A percentile compares a stretch with the other conserved stretches of the same genome.
Evolutionary conservation across 192 early-diverging fungal genomes (phyloP).

Genomic region (Coemansia pectinata): DNA sequence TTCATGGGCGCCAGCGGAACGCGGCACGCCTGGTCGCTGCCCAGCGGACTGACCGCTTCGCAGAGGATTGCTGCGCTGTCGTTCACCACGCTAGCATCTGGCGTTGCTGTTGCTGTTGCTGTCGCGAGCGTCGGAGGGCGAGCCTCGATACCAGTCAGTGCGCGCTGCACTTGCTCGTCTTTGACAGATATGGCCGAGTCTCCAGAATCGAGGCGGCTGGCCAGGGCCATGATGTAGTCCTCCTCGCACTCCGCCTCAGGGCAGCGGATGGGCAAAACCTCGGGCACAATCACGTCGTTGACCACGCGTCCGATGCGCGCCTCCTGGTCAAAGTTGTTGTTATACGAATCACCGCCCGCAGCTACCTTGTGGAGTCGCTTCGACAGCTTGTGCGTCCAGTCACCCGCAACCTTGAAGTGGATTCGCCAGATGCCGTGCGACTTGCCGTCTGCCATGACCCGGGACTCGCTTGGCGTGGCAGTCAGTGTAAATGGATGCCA

Average conservation of each 20-base stretch:
- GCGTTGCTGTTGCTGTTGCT: background rate
- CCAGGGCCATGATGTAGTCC: conserved; percentile 45
- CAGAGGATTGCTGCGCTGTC: conserved; percentile 1
- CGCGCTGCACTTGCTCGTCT: background rate
- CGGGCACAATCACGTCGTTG: conserved; percentile 40
- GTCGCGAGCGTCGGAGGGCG: background rate
- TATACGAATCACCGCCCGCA: conserved; percentile 46
- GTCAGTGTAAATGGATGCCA: conserved; percentile 86
- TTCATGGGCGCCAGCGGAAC: conserved; percentile 36
- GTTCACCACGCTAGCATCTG: background rate
- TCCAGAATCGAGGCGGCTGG: conserved; percentile 34
- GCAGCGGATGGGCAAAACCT: conserved; percentile 38
- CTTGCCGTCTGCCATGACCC: conserved; percentile 57
- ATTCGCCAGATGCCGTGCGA: conserved; percentile 58
- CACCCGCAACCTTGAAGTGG: conserved; percentile 76
- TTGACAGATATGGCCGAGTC: conserved; percentile 33
- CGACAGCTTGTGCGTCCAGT: conserved; percentile 73
- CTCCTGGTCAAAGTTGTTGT: conserved; percentile 52
- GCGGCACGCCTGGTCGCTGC: conserved; percentile 22
- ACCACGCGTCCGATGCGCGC: conserved; percentile 50
- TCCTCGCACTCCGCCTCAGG: conserved; percentile 21
- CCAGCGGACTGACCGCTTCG: conserved; percentile 27
- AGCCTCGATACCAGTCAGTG: background rate
- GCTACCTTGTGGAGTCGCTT: conserved; percentile 59
- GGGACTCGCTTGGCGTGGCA: conserved; percentile 74